Base-by-base conservation (phyloP, 1,284 basidiomycete genomes). In the Clitocybe nebularis region DNA sequence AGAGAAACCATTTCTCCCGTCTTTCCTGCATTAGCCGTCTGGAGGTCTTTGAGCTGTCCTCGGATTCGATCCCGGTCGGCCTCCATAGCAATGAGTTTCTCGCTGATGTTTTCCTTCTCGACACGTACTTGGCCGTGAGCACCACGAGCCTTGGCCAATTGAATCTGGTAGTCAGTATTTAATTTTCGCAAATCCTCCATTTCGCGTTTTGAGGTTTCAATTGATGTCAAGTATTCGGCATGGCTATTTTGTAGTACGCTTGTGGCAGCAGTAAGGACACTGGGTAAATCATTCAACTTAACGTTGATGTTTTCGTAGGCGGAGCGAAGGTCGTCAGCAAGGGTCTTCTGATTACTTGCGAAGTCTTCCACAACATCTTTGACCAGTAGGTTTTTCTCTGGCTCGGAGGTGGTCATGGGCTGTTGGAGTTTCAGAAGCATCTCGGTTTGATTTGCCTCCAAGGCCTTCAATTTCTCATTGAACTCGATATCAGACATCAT, bases 111-210 rank as follows among this genome's bases (percentile, higher is more conserved):
- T 43, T 89, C 87, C 63, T 89, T 89, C 68, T 90, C 87, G 14
- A 84, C 84, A n/a, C 84, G 79, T 7, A 84, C 74, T 56, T 85
- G 81, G 3, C 85, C 85, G 54, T 88, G 82, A 11, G 78, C 77
- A 13, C 77, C 77, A 36, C 86, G 81, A 32, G 86, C 84, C 62
- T 85, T 88, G 3, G 76, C 75, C 6, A 89, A 56, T 52, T 88
- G 81, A 17, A 81, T 66, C 54, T 88, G 84, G 36, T 79, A 66
- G 5, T 89, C 85, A 4, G 74, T 64, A 54, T 84, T 88, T 8
- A 68, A 51, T 19, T 74, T 77, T 28, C 80, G 77, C 43, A 87
- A 67, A 39, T 89, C 86, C 11, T 88, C 82, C 25, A 79, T 60
- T 53, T 86, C 82, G 33, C 75, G 75, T 56, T 75, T 75, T 17